Evolutionary conservation across 306 rosid species (phyloP).

Genomic region (Acmispon strigosus): DNA sequence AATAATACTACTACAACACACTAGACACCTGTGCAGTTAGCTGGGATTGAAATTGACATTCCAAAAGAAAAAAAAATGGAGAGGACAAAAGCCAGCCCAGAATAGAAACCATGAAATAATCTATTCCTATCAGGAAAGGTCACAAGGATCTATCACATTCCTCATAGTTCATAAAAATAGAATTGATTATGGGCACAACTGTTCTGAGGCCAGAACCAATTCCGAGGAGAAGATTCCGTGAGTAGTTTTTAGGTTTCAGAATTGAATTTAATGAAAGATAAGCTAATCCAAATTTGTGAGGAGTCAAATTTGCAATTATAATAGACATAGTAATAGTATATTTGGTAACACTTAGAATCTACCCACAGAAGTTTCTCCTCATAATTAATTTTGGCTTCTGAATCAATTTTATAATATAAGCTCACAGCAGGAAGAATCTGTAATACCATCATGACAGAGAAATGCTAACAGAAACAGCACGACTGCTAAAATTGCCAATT

Average conservation of each 20-base stretch:
- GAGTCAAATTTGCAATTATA: background rate
- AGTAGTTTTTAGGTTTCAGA: too few relatives aligned
- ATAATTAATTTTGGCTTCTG: too few relatives aligned
- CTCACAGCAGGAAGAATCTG: background rate
- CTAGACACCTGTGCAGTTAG: background rate
- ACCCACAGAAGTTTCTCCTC: too few relatives aligned
- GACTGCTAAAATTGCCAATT: background rate
- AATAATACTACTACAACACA: background rate
- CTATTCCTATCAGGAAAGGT: background rate
- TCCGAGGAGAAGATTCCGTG: too few relatives aligned
- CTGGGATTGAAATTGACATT: slow-evolving; percentile 14
- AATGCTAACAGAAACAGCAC: background rate
- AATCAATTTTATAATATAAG: background rate
- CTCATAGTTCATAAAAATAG: background rate
- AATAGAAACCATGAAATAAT: background rate
- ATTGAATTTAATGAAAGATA: too few relatives aligned
- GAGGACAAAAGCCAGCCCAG: background rate
- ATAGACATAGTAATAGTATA: background rate
- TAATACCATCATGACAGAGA: background rate
- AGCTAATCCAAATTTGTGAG: background rate
- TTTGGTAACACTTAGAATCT: too few relatives aligned
- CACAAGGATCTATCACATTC: background rate
- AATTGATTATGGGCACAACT: background rate
- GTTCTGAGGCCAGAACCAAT: too few relatives aligned
- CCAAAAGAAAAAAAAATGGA: background rate